Percentiles rank a stretch among this genome's conserved stretches.
phyloP scores from a whole-genome alignment of 805 yeast genomes.

The Metschnikowia sp. region DNA sequence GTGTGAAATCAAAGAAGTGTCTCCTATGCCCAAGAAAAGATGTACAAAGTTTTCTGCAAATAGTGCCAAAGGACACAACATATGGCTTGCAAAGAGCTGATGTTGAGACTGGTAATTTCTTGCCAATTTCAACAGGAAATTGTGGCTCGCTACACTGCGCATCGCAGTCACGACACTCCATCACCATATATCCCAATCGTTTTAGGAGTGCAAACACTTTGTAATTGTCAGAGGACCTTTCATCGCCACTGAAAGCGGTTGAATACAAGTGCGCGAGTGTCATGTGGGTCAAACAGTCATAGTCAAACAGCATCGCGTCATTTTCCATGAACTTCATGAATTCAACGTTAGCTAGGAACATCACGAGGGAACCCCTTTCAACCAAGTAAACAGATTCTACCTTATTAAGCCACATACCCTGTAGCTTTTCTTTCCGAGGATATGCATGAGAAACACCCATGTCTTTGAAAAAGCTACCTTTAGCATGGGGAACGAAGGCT shows the following conservation, averaged over 20 bases:
- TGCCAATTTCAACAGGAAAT: too few species aligned
- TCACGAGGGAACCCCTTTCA: conserved; percentile 63
- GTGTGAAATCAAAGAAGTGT: conserved; percentile 27
- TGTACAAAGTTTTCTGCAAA: not conserved
- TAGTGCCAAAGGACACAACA: not conserved
- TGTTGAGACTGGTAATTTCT: too few species aligned
- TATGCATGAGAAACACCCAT: conserved; percentile 53
- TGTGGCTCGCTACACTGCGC: not conserved
- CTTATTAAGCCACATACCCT: conserved; percentile 47
- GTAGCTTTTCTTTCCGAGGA: conserved; percentile 12
- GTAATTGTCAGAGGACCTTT: conserved; percentile 49
- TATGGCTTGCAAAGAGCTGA: not conserved
- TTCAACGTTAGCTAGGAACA: conserved; percentile 23
- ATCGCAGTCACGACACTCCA: conserved; percentile 14
- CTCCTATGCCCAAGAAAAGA: not conserved
- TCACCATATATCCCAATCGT: conserved; percentile 70
- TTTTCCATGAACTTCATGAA: conserved; percentile 21
- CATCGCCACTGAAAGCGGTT: conserved; percentile 35
- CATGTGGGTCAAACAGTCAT: conserved; percentile 32
- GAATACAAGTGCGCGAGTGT: conserved; percentile 65
- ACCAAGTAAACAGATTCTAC: conserved; percentile 75
- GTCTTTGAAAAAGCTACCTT: conserved; percentile 70
- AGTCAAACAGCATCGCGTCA: conserved; percentile 22
- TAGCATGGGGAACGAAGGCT: conserved; percentile 44
- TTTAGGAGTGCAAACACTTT: conserved; percentile 72